Evolutionary conservation across 176 grass and related monocot genomes (phyloP).

Genomic region (Raddia guianensis): DNA sequence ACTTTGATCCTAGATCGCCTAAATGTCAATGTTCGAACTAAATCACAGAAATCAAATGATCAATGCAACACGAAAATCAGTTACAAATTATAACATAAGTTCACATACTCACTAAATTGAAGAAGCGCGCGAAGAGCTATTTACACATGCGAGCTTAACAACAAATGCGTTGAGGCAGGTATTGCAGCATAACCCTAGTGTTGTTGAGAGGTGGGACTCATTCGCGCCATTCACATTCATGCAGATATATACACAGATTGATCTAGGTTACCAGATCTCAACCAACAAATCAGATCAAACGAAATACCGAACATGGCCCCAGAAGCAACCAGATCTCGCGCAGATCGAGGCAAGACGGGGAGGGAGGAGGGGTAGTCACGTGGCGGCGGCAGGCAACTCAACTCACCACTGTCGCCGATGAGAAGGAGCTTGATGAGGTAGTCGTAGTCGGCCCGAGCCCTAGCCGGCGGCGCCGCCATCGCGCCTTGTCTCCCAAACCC

Average conservation of each 20-base stretch:
- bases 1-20: neutral
- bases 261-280: slow-evolving; percentile 31
- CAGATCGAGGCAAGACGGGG: neutral
- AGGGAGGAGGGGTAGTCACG: no score
- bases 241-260: neutral
- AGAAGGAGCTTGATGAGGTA: slow-evolving; percentile 69
- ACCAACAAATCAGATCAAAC: neutral
- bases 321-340: slow-evolving; percentile 32
- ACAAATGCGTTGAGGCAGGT: neutral
- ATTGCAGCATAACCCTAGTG: neutral
- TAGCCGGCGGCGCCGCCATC: slow-evolving; percentile 64
- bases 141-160: neutral
- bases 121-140: neutral
- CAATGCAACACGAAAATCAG: neutral
- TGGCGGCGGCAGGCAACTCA: neutral
- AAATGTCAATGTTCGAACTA: neutral
- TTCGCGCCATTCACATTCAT: neutral
- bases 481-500: slow-evolving; percentile 36
- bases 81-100: neutral
- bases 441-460: slow-evolving; percentile 62
- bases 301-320: neutral
- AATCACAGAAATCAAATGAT: neutral
- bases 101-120: neutral
- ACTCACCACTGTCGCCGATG: slow-evolving; percentile 66
- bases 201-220: neutral